Conservation (phyloP, 257 asterid genomes). For the Cruciata laevipes region DNA sequence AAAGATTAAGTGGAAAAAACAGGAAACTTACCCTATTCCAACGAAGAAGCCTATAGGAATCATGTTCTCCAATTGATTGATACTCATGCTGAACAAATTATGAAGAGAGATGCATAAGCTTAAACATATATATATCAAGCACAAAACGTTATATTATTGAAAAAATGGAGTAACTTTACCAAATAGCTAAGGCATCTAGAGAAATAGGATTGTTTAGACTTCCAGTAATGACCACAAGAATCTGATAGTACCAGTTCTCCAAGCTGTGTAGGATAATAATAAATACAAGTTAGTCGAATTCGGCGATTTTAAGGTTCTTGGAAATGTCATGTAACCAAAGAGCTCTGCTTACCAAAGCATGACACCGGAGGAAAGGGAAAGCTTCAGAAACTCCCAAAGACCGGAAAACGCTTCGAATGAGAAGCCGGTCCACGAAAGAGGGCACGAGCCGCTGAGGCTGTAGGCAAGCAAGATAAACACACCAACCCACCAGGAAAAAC, state of each 20-base stretch:
- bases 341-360: not conserved
- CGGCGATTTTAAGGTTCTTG: not conserved
- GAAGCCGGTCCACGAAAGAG: slow-evolving; percentile 13
- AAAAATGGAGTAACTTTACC: slow-evolving; percentile 41
- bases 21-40: slow-evolving; percentile 34
- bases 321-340: slow-evolving; percentile 10
- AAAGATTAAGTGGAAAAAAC: no score
- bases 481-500: slow-evolving; percentile 58
- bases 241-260: not conserved
- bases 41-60: slow-evolving; percentile 45
- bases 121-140: no score
- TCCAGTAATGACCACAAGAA: not conserved
- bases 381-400: not conserved
- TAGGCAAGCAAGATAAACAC: slow-evolving; percentile 40
- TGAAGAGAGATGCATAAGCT: not conserved
- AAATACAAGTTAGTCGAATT: no score
- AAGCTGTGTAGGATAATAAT: not conserved
- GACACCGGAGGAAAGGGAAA: not conserved
- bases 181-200: slow-evolving; percentile 68
- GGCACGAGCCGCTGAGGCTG: slow-evolving; percentile 65
- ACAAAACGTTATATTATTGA: no score
- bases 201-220: not conserved
- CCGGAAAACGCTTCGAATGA: not conserved
- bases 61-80: slow-evolving; percentile 50
- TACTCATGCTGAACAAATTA: slow-evolving; percentile 34